Base-by-base conservation (phyloP, 1,139 yeast genomes). In the Kodamaea ohmeri region DNA sequence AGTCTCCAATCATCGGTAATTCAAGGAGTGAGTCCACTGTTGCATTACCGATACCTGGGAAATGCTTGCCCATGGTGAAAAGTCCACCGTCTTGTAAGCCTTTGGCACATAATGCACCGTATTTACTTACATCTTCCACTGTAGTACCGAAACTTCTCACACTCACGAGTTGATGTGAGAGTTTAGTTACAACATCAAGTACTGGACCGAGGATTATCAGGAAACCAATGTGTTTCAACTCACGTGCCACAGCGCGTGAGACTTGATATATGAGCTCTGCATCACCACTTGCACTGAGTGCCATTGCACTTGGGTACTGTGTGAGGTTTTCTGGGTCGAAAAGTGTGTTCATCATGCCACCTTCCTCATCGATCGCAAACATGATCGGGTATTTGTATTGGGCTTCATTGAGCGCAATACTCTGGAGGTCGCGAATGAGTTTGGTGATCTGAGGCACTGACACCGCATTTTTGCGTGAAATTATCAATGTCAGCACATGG, bases 251-350 rank as follows among this genome's bases (percentile, higher is more conserved):
- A 0, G 84, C 85, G 40, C 73, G 70, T 45, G 76, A 74, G 1
- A 78, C 73, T 38, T 77, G 65, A 44, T 72, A 73, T 4, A 78
- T 80, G 44, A 78, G 53, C 8, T 69, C 69, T 9, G 66, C 54
- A 39, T 76, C 73, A 4, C 75, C 74, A 0, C 81, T 71, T 13
- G 85, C 83, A 1, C 79, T 76, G 28, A 79, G 56, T 3, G 81
- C 85, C 83, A 80, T 78, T 13, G 82, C 79, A 2, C 82, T 78
- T 0, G 86, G 86, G 46, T 74, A 77, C 53, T 80, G 85, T 7
- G 80, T 73, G 21, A 80, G 55, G 42, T 60, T 64, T 8, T 70
- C 68, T 4, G 73, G 67, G 48, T 78, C 83, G 50, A 74, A 76
- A 32, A 80, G 60, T 20, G 80, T 69, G 54, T 79, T 78, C 58